Evolutionary conservation across 2,329 filamentous ascomycete genomes (phyloP).

Genomic region (Fusarium sp.): DNA sequence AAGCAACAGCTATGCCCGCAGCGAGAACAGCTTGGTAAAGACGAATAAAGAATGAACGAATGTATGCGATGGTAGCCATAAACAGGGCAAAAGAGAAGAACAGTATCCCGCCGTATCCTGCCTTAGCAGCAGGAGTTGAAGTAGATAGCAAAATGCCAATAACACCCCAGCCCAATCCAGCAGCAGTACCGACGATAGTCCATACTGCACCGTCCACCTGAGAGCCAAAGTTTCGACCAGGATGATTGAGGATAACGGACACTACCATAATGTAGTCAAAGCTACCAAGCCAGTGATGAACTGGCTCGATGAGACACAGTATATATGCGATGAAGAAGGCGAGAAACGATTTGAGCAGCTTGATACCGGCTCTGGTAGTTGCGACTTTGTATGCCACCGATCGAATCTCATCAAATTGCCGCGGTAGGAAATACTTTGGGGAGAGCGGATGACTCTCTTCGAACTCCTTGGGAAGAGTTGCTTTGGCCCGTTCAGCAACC

Average conservation of each 20-base stretch:
- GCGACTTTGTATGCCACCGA: conserved; percentile 54
- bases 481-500: conserved; percentile 55
- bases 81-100: conserved; percentile 65
- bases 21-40: conserved; percentile 66
- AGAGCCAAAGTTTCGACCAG: conserved; percentile 65
- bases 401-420: conserved; percentile 59
- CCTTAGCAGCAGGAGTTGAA: conserved; percentile 57
- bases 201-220: conserved; percentile 66
- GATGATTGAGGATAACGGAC: conserved; percentile 68
- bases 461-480: conserved; percentile 60
- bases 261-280: conserved; percentile 67
- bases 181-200: conserved; percentile 64
- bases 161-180: conserved; percentile 66
- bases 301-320: conserved; percentile 62
- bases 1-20: conserved; percentile 66
- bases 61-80: conserved; percentile 61
- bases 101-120: conserved; percentile 65
- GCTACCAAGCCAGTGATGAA: conserved; percentile 62
- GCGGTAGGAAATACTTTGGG: conserved; percentile 58
- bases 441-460: conserved; percentile 61
- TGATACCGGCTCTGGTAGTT: conserved; percentile 63
- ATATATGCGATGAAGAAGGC: conserved; percentile 67
- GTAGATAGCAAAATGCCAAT: conserved; percentile 65
- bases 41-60: conserved; percentile 66
- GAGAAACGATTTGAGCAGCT: conserved; percentile 63